A percentile compares a stretch with the other conserved stretches of the same genome.
Evolutionary conservation across 2,329 filamentous ascomycete genomes (phyloP).

Genomic region (Talaromyces islandicus): DNA sequence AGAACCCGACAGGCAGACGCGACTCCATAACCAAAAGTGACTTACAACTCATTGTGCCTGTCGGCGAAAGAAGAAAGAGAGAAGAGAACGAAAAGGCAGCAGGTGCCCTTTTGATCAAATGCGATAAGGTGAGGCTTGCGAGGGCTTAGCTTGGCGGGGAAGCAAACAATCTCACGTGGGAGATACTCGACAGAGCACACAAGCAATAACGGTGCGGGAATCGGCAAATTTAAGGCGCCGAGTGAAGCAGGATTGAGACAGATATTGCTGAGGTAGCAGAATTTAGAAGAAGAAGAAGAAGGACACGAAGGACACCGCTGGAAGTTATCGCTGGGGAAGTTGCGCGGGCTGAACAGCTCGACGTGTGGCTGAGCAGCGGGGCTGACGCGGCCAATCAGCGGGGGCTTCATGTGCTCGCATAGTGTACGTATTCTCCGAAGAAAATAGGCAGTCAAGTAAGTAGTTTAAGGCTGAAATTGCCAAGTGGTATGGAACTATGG

Average conservation of each 20-base stretch:
- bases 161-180: not conserved
- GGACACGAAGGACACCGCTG: not conserved
- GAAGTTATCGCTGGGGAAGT: not conserved
- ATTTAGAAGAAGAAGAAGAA: not conserved
- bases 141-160: not conserved
- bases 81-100: not conserved
- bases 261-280: not conserved
- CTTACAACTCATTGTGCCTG: conserved; percentile 10
- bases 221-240: not conserved
- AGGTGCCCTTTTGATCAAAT: not conserved
- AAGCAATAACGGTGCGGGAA: not conserved
- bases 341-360: not conserved
- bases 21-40: not conserved
- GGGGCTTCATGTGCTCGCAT: not conserved
- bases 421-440: no score
- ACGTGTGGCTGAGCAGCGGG: conserved; percentile 12
- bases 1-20: not conserved
- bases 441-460: not conserved
- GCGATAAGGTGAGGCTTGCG: conserved; percentile 1
- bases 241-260: not conserved
- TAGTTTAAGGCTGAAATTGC: no score
- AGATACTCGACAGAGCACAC: not conserved
- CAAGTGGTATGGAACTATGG: not conserved
- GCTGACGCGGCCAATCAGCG: not conserved
- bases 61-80: not conserved